These are phyloP conservation scores for Oldenlandia corymbosa DNA, from an alignment of 257 asterid genomes.

Conservation along the genomic window DNA sequence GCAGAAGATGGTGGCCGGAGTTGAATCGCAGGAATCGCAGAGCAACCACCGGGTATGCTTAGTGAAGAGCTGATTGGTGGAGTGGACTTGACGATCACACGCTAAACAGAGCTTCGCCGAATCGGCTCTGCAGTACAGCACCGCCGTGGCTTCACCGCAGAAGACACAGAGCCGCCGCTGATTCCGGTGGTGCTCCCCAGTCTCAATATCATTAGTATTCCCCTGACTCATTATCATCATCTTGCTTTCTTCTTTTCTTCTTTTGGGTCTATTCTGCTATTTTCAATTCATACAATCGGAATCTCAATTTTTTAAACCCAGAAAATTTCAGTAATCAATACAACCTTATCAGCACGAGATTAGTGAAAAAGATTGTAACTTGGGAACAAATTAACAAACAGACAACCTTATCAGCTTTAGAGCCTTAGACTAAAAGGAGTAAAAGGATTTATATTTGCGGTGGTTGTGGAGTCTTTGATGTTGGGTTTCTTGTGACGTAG, in stretches of 20 bases:
- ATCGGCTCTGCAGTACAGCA: slow-evolving; percentile 87
- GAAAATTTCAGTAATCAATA: too few species aligned
- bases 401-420: too few species aligned
- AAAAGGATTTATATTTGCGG: slow-evolving; percentile 1
- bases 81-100: slow-evolving; percentile 84
- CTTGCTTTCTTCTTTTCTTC: background rate
- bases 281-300: too few species aligned
- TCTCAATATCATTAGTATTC: background rate
- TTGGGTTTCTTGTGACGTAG: slow-evolving; percentile 1
- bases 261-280: too few species aligned
- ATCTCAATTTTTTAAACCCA: too few species aligned
- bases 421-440: too few species aligned
- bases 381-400: too few species aligned
- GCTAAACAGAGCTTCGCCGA: slow-evolving; percentile 76
- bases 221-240: background rate
- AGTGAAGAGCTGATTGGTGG: slow-evolving; percentile 74
- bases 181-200: too few species aligned
- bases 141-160: slow-evolving; percentile 58
- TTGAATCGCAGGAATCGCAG: slow-evolving; percentile 62
- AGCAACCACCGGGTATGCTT: slow-evolving; percentile 80
- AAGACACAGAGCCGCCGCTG: slow-evolving; percentile 58
- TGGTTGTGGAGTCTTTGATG: slow-evolving; percentile 6
- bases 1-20: slow-evolving; percentile 78
- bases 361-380: too few species aligned
- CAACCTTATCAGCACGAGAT: too few species aligned